Evolutionary conservation across 495 filamentous ascomycete species (phyloP).

Genomic region (Aspergillus egyptiacus): DNA sequence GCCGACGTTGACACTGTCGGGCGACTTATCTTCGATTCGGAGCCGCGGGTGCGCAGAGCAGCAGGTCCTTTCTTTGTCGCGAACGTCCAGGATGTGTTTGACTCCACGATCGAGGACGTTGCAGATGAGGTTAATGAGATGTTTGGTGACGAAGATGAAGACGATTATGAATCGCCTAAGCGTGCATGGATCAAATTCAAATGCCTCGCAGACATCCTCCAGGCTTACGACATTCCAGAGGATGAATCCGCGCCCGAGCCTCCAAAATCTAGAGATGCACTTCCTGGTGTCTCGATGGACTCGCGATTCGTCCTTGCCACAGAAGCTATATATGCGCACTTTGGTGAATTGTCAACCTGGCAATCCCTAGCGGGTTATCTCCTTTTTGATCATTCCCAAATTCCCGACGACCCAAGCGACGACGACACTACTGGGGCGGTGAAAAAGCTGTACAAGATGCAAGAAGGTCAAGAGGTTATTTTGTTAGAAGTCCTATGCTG

Average conservation of each 20-base stretch:
- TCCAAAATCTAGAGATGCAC: slow-evolving; percentile 25
- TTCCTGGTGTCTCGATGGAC: slow-evolving; percentile 49
- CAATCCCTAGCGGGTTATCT: slow-evolving; percentile 84
- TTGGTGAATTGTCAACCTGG: slow-evolving; percentile 78
- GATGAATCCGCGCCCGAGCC: slow-evolving; percentile 39
- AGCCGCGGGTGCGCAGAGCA: slow-evolving; percentile 74
- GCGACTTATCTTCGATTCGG: slow-evolving; percentile 78
- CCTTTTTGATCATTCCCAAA: slow-evolving; percentile 78
- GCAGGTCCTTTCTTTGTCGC: slow-evolving; percentile 85
- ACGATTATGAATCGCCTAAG: slow-evolving; percentile 68
- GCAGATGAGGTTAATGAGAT: slow-evolving; percentile 73
- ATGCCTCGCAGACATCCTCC: slow-evolving; percentile 77
- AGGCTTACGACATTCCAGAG: slow-evolving; percentile 61
- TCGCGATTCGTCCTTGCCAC: slow-evolving; percentile 82
- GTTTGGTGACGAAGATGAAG: slow-evolving; percentile 55
- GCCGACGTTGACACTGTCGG: slow-evolving; percentile 83
- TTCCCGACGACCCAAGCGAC: slow-evolving; percentile 41
- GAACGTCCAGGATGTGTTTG: slow-evolving; percentile 74
- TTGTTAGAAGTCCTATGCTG: slow-evolving; percentile 82
- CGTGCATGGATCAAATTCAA: slow-evolving; percentile 87
- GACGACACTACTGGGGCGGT: slow-evolving; percentile 51
- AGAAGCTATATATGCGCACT: slow-evolving; percentile 73
- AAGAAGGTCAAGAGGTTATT: slow-evolving; percentile 72
- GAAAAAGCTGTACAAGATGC: slow-evolving; percentile 61
- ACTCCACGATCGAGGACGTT: slow-evolving; percentile 74